Conservation (phyloP, 2,329 filamentous ascomycete genomes). For the Venturia aucupariae region DNA sequence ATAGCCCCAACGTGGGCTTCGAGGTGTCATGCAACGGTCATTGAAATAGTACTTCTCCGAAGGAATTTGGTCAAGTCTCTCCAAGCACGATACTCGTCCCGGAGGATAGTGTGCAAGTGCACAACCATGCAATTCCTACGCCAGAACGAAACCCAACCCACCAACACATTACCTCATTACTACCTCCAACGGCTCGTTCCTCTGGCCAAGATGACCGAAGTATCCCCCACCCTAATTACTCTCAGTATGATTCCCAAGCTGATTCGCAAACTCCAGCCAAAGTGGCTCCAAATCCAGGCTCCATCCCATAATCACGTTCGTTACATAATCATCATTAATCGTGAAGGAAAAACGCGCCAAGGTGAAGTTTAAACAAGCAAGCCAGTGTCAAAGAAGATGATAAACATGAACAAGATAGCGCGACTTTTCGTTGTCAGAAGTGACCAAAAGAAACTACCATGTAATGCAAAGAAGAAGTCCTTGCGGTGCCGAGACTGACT, state of each 20-base stretch:
- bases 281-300: background rate
- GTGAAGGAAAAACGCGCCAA: background rate
- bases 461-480: background rate
- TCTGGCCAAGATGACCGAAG: no score
- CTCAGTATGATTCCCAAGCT: background rate
- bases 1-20: no score
- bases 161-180: background rate
- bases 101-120: background rate
- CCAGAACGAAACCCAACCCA: background rate
- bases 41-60: background rate
- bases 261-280: background rate
- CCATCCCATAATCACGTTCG: background rate
- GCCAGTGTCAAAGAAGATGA: background rate
- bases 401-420: background rate
- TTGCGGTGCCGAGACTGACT: background rate
- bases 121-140: background rate
- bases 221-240: no score
- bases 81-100: background rate
- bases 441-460: background rate
- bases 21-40: no score
- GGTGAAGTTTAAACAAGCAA: background rate
- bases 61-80: background rate
- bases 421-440: background rate
- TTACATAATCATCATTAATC: background rate
- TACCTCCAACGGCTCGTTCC: no score